Percentiles rank a stretch among this genome's conserved stretches.
Evolutionary conservation across 305 asterid genomes (phyloP).

Genomic region (Fraxinus latifolia): DNA sequence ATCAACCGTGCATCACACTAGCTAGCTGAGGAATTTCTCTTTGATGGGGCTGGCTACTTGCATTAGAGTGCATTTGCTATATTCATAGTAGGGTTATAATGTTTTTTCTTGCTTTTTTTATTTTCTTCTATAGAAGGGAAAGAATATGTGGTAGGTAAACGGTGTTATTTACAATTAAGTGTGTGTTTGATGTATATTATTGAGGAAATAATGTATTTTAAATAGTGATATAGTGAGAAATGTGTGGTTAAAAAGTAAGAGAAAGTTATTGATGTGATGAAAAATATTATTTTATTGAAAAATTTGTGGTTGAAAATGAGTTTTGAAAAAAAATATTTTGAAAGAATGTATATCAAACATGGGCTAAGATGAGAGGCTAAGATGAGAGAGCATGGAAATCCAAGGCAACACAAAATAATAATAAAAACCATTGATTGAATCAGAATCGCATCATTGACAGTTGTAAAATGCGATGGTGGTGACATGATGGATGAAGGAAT

Average conservation of each 20-base stretch:
- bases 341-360: too few species aligned
- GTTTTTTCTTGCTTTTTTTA: background rate
- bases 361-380: too few species aligned
- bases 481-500: background rate
- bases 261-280: too few species aligned
- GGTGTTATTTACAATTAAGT: background rate
- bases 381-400: background rate
- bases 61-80: background rate
- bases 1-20: conserved; percentile 39
- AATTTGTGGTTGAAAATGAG: too few species aligned
- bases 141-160: background rate
- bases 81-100: background rate
- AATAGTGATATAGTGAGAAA: too few species aligned
- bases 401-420: background rate
- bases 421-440: background rate
- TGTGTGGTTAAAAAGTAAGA: too few species aligned
- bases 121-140: background rate
- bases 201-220: too few species aligned
- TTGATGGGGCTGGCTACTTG: background rate
- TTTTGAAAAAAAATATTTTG: too few species aligned
- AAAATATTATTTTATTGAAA: too few species aligned
- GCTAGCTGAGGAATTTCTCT: background rate
- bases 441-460: background rate
- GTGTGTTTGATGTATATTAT: too few species aligned
- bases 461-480: background rate